phyloP scores from a whole-genome alignment of 106 monocot genomes.

The Dioscorea zingiberensis region DNA sequence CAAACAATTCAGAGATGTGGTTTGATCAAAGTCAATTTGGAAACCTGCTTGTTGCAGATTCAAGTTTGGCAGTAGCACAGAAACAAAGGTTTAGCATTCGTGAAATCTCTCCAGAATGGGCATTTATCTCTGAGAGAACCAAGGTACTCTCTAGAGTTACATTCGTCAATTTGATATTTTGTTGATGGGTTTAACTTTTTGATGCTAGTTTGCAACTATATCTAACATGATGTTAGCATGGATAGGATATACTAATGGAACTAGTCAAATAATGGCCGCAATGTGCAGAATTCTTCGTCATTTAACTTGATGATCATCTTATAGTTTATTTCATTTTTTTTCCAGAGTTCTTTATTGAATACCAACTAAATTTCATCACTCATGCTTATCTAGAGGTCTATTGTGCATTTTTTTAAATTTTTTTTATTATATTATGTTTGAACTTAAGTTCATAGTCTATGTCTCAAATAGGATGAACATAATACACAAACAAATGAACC shows the following conservation, averaged over 20 bases:
- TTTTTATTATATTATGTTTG: too few species aligned
- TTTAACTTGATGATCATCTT: too few species aligned
- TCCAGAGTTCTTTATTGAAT: too few species aligned
- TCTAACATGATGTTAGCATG: neutral
- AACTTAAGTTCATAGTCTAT: too few species aligned
- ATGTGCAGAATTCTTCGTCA: neutral
- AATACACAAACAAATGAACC: too few species aligned
- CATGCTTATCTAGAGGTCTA: too few species aligned
- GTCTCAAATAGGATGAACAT: too few species aligned
- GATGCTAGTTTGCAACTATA: too few species aligned
- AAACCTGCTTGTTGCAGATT: slow-evolving; percentile 18
- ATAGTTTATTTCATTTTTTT: too few species aligned
- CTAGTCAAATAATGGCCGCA: neutral
- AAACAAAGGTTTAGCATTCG: slow-evolving; percentile 50
- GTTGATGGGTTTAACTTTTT: neutral
- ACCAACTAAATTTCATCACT: too few species aligned
- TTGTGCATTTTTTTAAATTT: too few species aligned
- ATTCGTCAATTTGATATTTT: neutral
- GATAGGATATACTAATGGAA: neutral
- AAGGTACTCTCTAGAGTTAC: slow-evolving; percentile 28
- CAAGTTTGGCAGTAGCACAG: slow-evolving; percentile 28
- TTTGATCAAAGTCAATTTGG: slow-evolving; percentile 44
- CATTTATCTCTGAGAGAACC: slow-evolving; percentile 60
- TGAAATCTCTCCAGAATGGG: slow-evolving; percentile 89
- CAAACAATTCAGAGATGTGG: slow-evolving; percentile 19